Evolutionary conservation across 2,329 filamentous ascomycete genomes (phyloP).

Genomic region (Diaporthe longicolla): DNA sequence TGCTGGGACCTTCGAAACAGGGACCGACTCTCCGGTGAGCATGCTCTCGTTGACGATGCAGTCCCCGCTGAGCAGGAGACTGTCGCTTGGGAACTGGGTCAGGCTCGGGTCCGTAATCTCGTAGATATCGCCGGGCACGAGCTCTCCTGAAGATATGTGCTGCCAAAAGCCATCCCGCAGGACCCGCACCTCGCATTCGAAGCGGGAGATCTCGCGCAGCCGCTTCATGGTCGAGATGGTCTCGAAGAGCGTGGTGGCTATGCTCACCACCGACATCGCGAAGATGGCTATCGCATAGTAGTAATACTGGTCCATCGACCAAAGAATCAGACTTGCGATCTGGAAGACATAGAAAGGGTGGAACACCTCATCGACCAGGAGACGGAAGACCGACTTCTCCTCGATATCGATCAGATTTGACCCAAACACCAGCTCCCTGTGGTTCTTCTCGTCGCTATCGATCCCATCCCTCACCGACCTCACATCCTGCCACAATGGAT

Average conservation of each 20-base stretch:
- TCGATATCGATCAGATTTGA: constrained; percentile 93
- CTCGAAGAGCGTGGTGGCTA: constrained; percentile 89
- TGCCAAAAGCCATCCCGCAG: constrained; percentile 97
- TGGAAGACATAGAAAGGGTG: constrained; percentile 99
- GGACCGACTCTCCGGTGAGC: constrained; percentile 97
- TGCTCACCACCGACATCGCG: constrained; percentile 92
- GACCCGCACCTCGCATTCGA: constrained; percentile 95
- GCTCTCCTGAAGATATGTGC: constrained; percentile 85
- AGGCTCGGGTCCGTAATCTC: constrained; percentile 95
- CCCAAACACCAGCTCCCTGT: constrained; percentile 89
- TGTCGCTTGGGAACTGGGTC: constrained; percentile 91
- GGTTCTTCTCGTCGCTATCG: constrained; percentile 88
- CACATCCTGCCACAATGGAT: constrained; percentile 88
- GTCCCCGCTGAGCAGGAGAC: constrained; percentile 90
- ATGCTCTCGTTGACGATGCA: constrained; percentile 99
- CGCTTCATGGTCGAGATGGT: constrained; percentile 93
- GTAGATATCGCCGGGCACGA: constrained; percentile 96
- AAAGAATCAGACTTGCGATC: constrained; percentile 91
- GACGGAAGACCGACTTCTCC: constrained; percentile 85
- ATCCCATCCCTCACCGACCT: constrained; percentile 82
- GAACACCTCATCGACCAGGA: constrained; percentile 93
- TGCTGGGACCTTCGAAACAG: constrained; percentile 91
- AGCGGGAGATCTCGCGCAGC: constrained; percentile 90
- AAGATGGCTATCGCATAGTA: constrained; percentile 98
- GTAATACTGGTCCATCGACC: constrained; percentile 97